These are phyloP conservation scores for Paxillus ammoniavirescens DNA, from an alignment of 768 basidiomycete genomes.

Conservation along the genomic window DNA sequence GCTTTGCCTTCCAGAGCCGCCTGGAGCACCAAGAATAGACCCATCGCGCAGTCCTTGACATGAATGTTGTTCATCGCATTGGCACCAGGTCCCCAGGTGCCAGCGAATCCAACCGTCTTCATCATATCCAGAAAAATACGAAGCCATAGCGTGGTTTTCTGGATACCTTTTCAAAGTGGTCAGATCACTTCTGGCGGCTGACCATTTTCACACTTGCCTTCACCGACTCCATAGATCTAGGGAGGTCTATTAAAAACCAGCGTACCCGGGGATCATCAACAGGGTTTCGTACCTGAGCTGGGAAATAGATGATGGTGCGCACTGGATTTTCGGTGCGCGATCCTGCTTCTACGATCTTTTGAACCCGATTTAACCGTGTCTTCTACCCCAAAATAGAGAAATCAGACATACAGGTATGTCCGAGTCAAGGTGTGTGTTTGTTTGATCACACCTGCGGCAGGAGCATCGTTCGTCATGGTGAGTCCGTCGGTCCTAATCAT, in stretches of 20 bases:
- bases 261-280: neutral
- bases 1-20: constrained; percentile 41
- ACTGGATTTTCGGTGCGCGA: constrained; percentile 38
- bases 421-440: constrained; percentile 32
- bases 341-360: constrained; percentile 37
- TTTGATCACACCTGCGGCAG: constrained; percentile 23
- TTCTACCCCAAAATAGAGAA: neutral
- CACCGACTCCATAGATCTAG: constrained; percentile 43
- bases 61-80: constrained; percentile 40
- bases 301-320: constrained; percentile 43
- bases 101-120: constrained; percentile 33
- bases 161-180: constrained; percentile 24
- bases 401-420: constrained; percentile 27
- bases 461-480: neutral
- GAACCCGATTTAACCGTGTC: neutral
- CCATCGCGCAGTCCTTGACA: constrained; percentile 39
- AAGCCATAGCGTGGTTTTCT: constrained; percentile 37
- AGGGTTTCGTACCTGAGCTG: constrained; percentile 26
- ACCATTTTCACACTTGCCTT: constrained; percentile 25
- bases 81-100: constrained; percentile 42
- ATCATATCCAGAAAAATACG: constrained; percentile 36
- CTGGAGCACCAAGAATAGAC: constrained; percentile 35
- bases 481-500: constrained; percentile 24
- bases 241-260: neutral
- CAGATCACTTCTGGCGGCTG: neutral